Base-by-base conservation (phyloP, 495 filamentous ascomycete species). In the Viridothelium virens region DNA sequence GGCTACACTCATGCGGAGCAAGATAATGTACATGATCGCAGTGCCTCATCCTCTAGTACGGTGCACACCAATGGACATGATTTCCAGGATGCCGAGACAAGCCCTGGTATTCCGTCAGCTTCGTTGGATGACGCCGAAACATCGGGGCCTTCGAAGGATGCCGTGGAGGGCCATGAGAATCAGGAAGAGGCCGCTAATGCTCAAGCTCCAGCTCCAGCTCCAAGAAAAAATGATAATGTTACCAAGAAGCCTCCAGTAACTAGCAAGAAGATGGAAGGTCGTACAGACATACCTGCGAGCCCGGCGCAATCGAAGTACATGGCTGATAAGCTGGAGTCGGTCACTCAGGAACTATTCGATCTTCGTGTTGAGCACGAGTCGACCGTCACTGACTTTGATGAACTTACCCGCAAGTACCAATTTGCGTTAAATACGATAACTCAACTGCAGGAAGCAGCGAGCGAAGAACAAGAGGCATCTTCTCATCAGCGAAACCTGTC, bases 281-380 rank as follows among this genome's bases (percentile, higher is more conserved):
- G 53, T 36, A 18, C 53, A 9, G 53, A 59, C 31, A 10, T 59
- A 2, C 31, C 53, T 34, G 53, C 53, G 7, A 92, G 87, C 72
- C 89, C 91, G 7, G 88, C 90, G 0, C 91, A 97, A 73, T 87
- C 86, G 38, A 88, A 89, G 67, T 91, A 90, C 70, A 88, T 97
- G 63, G 87, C 89, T 12, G 93, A 97, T 74, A 97, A 97, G 78
- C 83, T 98, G 46, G 92, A 97, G 69, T 89, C 84, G 56, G 87
- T 97, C 56, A 92, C 88, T 16, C 91, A 96, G 74, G 95, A 99
- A 73, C 87, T 99, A 2, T 86, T 96, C 62, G 90, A 95, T 70
- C 83, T 99, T 61, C 87, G 87, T 39, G 86, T 93, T 44, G 91
- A 95, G 77, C 95, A 99, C 70, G 95, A 97, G 74, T 79, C 81